Conservation (phyloP, 2,329 filamentous ascomycete genomes). For the Aspergillus puulaauensis region DNA sequence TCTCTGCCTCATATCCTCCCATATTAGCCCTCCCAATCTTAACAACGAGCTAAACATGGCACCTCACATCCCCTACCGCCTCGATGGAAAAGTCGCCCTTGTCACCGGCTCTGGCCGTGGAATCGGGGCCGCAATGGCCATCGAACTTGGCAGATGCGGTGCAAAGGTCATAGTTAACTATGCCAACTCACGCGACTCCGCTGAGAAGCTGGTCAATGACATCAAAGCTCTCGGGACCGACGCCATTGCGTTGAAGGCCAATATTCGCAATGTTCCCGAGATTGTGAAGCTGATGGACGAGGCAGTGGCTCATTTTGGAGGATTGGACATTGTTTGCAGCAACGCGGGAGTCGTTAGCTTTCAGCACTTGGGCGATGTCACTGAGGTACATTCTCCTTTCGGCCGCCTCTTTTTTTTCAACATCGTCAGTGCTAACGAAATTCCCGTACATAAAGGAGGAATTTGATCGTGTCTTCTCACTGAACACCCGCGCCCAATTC, state of each 20-base stretch:
- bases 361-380: conserved; percentile 35
- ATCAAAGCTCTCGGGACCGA: conserved; percentile 66
- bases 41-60: neutral
- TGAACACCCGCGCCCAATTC: conserved; percentile 65
- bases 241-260: conserved; percentile 65
- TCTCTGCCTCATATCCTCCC: neutral
- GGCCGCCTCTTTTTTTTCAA: neutral
- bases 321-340: conserved; percentile 64
- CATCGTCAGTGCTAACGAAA: neutral
- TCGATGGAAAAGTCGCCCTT: conserved; percentile 39
- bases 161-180: conserved; percentile 44
- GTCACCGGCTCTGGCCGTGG: conserved; percentile 40
- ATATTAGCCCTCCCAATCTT: neutral
- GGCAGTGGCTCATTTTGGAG: conserved; percentile 63
- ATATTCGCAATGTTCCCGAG: conserved; percentile 64
- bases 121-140: conserved; percentile 43
- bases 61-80: conserved; percentile 7
- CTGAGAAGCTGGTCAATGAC: conserved; percentile 63
- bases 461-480: conserved; percentile 56
- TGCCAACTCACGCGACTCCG: conserved; percentile 62
- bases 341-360: conserved; percentile 35
- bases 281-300: conserved; percentile 64
- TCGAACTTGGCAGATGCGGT: conserved; percentile 41
- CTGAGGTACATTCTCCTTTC: conserved; percentile 28
- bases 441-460: conserved; percentile 17